Conservation (phyloP, 805 yeast genomes). For the Wickerhamomyces alni region DNA sequence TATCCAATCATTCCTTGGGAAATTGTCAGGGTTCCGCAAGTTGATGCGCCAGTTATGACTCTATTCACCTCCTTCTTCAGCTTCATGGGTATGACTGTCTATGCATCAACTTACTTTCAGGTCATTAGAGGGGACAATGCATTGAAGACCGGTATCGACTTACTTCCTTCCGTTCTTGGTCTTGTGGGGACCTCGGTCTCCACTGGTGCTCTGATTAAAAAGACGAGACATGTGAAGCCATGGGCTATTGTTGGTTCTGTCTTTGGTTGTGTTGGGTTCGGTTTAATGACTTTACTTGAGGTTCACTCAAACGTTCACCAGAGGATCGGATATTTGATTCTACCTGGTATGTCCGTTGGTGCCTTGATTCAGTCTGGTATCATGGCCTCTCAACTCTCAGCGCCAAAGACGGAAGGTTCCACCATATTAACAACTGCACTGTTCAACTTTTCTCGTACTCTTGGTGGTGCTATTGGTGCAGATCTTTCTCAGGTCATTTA, state of each 20-base stretch:
- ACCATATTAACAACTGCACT: constrained; percentile 39
- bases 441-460: constrained; percentile 33
- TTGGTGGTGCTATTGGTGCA: constrained; percentile 37
- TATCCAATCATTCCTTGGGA: constrained; percentile 42
- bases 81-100: constrained; percentile 34
- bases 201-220: constrained; percentile 26
- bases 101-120: constrained; percentile 44
- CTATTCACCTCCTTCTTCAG: constrained; percentile 31
- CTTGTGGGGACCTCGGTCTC: constrained; percentile 8
- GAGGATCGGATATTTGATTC: constrained; percentile 31
- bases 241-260: constrained; percentile 26
- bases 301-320: constrained; percentile 23
- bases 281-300: constrained; percentile 26
- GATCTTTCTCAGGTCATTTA: constrained; percentile 33
- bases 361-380: constrained; percentile 27
- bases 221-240: constrained; percentile 30
- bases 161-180: constrained; percentile 17
- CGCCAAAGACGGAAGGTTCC: constrained; percentile 45
- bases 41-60: constrained; percentile 25
- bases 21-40: constrained; percentile 31
- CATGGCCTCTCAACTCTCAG: constrained; percentile 28
- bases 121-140: constrained; percentile 30
- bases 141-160: constrained; percentile 16
- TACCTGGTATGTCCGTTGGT: constrained; percentile 34
- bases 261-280: constrained; percentile 29